phyloP scores from a whole-genome alignment of 768 basidiomycete genomes.

The Piloderma croceum region DNA sequence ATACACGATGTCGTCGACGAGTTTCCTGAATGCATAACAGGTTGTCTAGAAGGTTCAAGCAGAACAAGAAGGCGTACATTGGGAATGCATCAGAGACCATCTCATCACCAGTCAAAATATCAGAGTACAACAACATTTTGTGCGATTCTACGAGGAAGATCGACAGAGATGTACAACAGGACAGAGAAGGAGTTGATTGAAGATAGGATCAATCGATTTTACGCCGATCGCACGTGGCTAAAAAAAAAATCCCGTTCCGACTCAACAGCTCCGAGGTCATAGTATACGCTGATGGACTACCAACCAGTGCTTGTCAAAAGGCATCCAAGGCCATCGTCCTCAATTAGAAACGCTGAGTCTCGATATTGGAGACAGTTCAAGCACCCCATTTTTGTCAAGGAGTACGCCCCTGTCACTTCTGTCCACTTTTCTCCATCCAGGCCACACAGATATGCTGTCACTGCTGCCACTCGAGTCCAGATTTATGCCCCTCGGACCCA shows the following conservation, averaged over 20 bases:
- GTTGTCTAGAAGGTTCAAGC: conserved; percentile 7
- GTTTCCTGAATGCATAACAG: conserved; percentile 47
- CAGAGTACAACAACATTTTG: conserved; percentile 69
- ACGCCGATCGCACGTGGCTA: neutral
- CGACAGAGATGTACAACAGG: conserved; percentile 15
- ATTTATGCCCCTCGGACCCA: conserved; percentile 96
- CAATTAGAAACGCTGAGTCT: conserved; percentile 68
- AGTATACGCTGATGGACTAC: conserved; percentile 69
- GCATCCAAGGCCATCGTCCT: conserved; percentile 49
- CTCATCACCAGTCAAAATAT: conserved; percentile 77
- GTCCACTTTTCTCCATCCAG: conserved; percentile 84
- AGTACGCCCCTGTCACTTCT: conserved; percentile 93
- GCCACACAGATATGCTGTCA: conserved; percentile 94
- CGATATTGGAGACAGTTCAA: conserved; percentile 85
- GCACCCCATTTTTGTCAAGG: conserved; percentile 91
- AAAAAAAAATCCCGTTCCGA: no score
- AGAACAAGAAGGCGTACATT: conserved; percentile 43
- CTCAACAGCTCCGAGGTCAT: no score
- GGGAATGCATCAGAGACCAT: conserved; percentile 94
- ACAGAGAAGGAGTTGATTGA: conserved; percentile 12
- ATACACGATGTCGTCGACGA: conserved; percentile 69
- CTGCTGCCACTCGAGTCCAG: conserved; percentile 88
- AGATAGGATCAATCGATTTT: conserved; percentile 2
- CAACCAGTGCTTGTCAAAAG: conserved; percentile 63
- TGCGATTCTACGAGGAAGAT: conserved; percentile 13